Evolutionary conservation across 2,329 filamentous ascomycete species (phyloP).

Genomic region (Penicillium sp.): DNA sequence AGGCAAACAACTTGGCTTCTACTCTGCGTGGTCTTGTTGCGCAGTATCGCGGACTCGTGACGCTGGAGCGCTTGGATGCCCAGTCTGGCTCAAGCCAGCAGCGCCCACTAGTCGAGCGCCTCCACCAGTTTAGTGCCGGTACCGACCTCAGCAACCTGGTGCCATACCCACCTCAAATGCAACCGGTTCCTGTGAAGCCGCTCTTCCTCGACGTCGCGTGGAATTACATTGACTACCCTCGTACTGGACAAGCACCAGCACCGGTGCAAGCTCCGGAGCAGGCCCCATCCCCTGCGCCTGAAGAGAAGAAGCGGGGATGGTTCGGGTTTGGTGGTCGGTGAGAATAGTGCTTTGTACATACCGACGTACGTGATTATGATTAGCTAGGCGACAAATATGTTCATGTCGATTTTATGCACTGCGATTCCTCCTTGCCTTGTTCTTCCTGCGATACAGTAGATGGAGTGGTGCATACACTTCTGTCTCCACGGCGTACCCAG

Average conservation of each 20-base stretch:
- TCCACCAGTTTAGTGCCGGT: conserved; percentile 75
- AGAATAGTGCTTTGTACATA: conserved; percentile 13
- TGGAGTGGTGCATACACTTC: not conserved
- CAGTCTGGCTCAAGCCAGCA: conserved; percentile 44
- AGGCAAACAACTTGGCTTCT: conserved; percentile 64
- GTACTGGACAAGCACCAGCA: conserved; percentile 40
- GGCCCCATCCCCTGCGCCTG: conserved; percentile 34
- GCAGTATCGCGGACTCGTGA: conserved; percentile 83
- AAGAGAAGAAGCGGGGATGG: conserved; percentile 69
- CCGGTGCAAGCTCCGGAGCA: conserved; percentile 24
- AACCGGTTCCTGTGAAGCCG: conserved; percentile 87
- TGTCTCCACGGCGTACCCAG: not conserved
- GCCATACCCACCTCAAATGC: conserved; percentile 81
- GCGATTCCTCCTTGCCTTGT: not conserved
- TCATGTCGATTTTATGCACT: conserved; percentile 1
- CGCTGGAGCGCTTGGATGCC: conserved; percentile 71
- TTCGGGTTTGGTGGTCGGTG: conserved; percentile 69
- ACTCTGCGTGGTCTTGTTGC: conserved; percentile 75
- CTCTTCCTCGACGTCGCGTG: conserved; percentile 95
- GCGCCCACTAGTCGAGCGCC: conserved; percentile 72
- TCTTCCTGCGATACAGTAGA: not conserved
- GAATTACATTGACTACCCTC: conserved; percentile 95
- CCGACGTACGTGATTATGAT: conserved; percentile 2
- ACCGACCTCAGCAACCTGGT: conserved; percentile 82
- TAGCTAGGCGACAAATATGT: not conserved